phyloP scores from a whole-genome alignment of 371 early-diverging fungal species.

The Zopfochytrium polystomum region DNA sequence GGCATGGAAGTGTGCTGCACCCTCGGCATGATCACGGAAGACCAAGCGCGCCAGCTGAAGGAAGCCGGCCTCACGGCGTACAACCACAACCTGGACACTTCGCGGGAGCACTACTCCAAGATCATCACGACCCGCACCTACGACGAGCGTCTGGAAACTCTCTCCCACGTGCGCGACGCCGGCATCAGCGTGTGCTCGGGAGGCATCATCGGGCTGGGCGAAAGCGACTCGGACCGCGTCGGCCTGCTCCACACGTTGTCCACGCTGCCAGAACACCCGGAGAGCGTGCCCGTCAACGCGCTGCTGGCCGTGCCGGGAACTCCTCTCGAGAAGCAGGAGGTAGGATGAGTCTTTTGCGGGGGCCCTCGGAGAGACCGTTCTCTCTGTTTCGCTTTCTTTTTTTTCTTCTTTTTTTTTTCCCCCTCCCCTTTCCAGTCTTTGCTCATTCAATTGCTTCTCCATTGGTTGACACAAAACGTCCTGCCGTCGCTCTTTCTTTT shows the following conservation, averaged over 20 bases:
- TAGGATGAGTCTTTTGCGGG: slow-evolving; percentile 21
- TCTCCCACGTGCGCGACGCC: slow-evolving; percentile 72
- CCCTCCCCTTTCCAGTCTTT: too few species aligned
- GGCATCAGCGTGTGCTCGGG: slow-evolving; percentile 88
- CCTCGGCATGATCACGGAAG: slow-evolving; percentile 77
- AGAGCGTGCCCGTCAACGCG: slow-evolving; percentile 81
- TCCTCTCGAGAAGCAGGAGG: slow-evolving; percentile 74
- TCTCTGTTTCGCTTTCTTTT: not conserved
- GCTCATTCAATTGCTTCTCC: too few species aligned
- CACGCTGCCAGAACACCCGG: slow-evolving; percentile 75
- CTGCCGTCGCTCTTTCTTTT: too few species aligned
- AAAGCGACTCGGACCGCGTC: slow-evolving; percentile 70
- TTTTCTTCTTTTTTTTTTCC: not conserved
- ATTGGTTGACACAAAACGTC: too few species aligned
- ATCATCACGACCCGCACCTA: slow-evolving; percentile 80
- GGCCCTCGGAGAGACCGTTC: slow-evolving; percentile 3
- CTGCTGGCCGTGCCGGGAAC: slow-evolving; percentile 81
- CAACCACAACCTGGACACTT: slow-evolving; percentile 86
- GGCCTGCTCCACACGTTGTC: slow-evolving; percentile 75
- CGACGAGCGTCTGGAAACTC: slow-evolving; percentile 77
- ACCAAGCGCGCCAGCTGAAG: slow-evolving; percentile 73
- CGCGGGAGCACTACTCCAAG: slow-evolving; percentile 78
- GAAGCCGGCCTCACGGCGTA: slow-evolving; percentile 86
- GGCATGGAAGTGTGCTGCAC: slow-evolving; percentile 91
- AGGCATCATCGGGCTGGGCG: slow-evolving; percentile 85